Conservation (phyloP, 371 early-diverging fungal species). For the Choanephora cucurbitarum region DNA sequence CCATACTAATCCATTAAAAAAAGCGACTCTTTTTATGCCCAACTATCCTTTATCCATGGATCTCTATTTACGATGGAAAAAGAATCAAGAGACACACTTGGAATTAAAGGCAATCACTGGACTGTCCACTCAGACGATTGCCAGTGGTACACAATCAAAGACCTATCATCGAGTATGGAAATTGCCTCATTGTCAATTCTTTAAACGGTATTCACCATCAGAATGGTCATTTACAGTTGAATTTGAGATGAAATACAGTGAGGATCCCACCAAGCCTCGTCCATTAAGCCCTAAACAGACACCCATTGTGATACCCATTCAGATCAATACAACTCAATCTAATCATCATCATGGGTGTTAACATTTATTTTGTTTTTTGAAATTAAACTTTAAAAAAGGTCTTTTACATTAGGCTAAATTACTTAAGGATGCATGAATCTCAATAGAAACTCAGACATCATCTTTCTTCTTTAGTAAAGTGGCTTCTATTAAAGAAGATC, state of each 20-base stretch:
- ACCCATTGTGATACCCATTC: slow-evolving; percentile 4
- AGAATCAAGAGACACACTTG: slow-evolving; percentile 1
- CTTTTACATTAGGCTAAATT: too few relatives aligned
- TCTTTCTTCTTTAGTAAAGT: too few relatives aligned
- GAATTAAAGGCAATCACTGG: slow-evolving; percentile 14
- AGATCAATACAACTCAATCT: slow-evolving; percentile 4
- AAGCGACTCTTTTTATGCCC: background rate
- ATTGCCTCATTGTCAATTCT: slow-evolving; percentile 22
- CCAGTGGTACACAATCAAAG: slow-evolving; percentile 4
- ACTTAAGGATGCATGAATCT: too few relatives aligned
- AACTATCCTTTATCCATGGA: slow-evolving; percentile 22
- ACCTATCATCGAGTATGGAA: slow-evolving; percentile 17
- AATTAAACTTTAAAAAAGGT: too few relatives aligned
- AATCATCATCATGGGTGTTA: slow-evolving; percentile 6
- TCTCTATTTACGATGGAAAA: slow-evolving; percentile 17
- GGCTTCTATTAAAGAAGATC: too few relatives aligned
- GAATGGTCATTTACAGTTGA: slow-evolving; percentile 19
- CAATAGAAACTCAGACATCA: too few relatives aligned
- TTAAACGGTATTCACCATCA: slow-evolving; percentile 17
- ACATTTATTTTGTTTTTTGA: background rate
- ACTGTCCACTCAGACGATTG: slow-evolving; percentile 5
- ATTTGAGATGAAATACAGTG: slow-evolving; percentile 18
- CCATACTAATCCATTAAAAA: too few relatives aligned
- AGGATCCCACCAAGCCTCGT: background rate
- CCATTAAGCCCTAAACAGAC: slow-evolving; percentile 11